phyloP scores from a whole-genome alignment of 257 asterid genomes.

The Nicotiana otophora region DNA sequence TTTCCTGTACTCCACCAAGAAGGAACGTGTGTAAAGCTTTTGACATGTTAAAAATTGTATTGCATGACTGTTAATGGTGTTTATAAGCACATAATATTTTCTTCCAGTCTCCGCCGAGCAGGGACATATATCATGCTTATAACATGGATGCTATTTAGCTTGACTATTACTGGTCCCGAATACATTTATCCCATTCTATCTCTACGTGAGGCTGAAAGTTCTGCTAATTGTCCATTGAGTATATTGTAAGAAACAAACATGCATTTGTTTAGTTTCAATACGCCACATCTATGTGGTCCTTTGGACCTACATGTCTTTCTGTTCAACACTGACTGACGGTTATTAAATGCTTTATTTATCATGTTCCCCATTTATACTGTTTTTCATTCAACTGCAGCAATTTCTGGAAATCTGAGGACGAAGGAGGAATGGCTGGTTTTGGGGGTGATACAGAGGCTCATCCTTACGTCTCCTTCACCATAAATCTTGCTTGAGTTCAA shows the following conservation, averaged over 20 bases:
- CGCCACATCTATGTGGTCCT: slow-evolving; percentile 8
- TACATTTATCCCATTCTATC: neutral
- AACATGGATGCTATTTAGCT: neutral
- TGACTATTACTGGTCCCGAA: neutral
- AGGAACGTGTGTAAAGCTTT: neutral
- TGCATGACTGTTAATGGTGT: neutral
- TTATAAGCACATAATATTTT: neutral
- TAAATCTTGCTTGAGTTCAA: slow-evolving; percentile 61
- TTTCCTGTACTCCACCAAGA: neutral
- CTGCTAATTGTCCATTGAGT: neutral
- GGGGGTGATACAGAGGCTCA: slow-evolving; percentile 68
- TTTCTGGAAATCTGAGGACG: slow-evolving; percentile 84
- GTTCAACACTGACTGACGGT: neutral
- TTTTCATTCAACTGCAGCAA: slow-evolving; percentile 48
- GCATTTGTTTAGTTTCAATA: slow-evolving; percentile 3
- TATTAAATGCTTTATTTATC: neutral
- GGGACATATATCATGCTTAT: neutral
- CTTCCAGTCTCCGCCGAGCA: neutral
- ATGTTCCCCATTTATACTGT: slow-evolving; percentile 2
- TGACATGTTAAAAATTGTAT: neutral
- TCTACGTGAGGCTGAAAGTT: neutral
- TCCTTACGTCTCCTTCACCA: slow-evolving; percentile 86
- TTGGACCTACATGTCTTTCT: neutral
- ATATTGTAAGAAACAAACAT: neutral
- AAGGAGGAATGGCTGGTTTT: slow-evolving; percentile 60